A percentile compares a stretch with the other conserved stretches of the same genome.
These are phyloP conservation scores for Amanita brunnescens DNA, from an alignment of 768 basidiomycete genomes.

Conservation along the genomic window DNA sequence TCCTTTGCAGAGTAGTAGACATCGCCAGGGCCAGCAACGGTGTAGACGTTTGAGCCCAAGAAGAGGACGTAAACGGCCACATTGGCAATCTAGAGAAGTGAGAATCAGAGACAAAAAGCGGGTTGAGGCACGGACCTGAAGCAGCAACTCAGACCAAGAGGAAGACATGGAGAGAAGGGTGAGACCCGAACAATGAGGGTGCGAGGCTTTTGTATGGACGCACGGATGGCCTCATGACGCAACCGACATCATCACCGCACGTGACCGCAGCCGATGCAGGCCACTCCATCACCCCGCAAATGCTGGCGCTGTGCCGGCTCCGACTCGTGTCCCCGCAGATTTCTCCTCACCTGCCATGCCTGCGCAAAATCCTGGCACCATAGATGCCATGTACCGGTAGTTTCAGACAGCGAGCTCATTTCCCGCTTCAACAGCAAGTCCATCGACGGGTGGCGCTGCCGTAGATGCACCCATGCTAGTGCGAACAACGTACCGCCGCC, in stretches of 20 bases:
- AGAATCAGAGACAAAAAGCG: neutral
- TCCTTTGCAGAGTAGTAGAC: slow-evolving; percentile 69
- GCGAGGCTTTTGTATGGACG: neutral
- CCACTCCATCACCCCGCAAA: slow-evolving; percentile 5
- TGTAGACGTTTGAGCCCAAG: slow-evolving; percentile 87
- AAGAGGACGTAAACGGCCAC: slow-evolving; percentile 78
- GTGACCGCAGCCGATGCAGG: slow-evolving; percentile 1
- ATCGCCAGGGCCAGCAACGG: slow-evolving; percentile 64
- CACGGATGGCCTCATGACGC: slow-evolving; percentile 2
- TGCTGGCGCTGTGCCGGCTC: slow-evolving; percentile 17
- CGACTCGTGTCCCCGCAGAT: slow-evolving; percentile 17
- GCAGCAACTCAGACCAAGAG: slow-evolving; percentile 71
- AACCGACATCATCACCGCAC: slow-evolving; percentile 5
- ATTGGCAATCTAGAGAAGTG: slow-evolving; percentile 51
- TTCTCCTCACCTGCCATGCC: slow-evolving; percentile 24
- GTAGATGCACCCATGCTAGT: neutral
- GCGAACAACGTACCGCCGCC: neutral
- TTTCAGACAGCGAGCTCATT: slow-evolving; percentile 24
- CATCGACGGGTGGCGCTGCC: neutral
- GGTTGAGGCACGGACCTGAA: slow-evolving; percentile 43
- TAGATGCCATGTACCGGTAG: slow-evolving; percentile 27
- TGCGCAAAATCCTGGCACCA: slow-evolving; percentile 30
- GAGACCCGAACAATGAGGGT: neutral
- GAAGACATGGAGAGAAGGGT: slow-evolving; percentile 35
- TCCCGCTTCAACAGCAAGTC: slow-evolving; percentile 17